Evolutionary conservation across 1,284 basidiomycete genomes (phyloP), one percentile per base, ranked within the genome.

Genomic region (Heterobasidion occidentale): DNA sequence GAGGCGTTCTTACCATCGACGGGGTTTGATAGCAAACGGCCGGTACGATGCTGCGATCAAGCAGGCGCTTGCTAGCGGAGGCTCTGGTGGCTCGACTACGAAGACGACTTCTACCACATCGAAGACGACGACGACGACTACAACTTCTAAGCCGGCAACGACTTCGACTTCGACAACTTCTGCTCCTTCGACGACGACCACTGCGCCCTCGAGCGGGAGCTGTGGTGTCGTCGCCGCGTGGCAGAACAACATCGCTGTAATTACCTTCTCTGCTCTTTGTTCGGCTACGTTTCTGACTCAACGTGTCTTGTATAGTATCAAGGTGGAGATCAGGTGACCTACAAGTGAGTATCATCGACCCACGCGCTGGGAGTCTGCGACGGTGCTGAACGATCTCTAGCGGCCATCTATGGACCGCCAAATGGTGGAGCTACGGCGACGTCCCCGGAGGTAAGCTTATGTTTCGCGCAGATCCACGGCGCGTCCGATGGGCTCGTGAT

Each of bases 41-140:
- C 71, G 80, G 51, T 84, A 70, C 59, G 81, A 83, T 60, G 55
- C 67, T 20, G 74, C 77, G 3, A 71, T 77, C 60, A 87, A 86
- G 71, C 71, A 71, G 53, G 75, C 74, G 19, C 70, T 86, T 36
- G 67, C 70, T 1, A 66, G 63, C 35, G 70, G 69, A 36, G 68
- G 70, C 5, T 46, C 62, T n/a, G 58, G 65, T 33, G 61, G 64
- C 34, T 60, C 68, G 45, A 61, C 63, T 9, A 61, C 65, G 9
- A 60, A 63, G 11, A 65, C 62, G 14, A 58, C 62, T n/a, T 60
- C 61, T 7, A 56, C 64, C 19, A 48, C 27, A 27, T 27, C 27
- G 27, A 27, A 27, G 27, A 63, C 66, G 35, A 38, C 68, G 20
- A 14, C 53, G 1, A 46, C 17, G 46, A 15, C 53, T 15, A 19